A percentile compares a stretch with the other conserved stretches of the same genome.
These are phyloP conservation scores for Tolypocladium sp. DNA, from an alignment of 2,329 filamentous ascomycete species.

Conservation along the genomic window DNA sequence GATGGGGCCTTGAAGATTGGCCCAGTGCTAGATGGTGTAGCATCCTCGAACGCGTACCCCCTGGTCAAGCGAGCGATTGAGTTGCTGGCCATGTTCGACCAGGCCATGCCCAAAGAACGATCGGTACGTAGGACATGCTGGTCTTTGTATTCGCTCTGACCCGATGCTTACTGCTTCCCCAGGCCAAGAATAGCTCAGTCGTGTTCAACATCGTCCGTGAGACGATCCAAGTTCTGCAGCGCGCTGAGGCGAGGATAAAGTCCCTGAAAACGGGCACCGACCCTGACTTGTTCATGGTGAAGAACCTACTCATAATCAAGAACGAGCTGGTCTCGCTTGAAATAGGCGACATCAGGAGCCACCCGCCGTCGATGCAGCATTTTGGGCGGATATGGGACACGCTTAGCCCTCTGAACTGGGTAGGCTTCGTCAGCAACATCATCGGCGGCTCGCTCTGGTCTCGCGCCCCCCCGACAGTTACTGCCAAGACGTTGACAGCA, in stretches of 20 bases:
- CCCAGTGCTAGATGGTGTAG: conserved; percentile 35
- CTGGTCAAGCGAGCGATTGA: conserved; percentile 49
- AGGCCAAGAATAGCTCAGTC: conserved; percentile 41
- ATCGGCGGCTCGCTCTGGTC: conserved; percentile 47
- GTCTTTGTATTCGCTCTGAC: no score
- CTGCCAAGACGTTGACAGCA: conserved; percentile 30
- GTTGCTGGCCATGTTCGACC: conserved; percentile 52
- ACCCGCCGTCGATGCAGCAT: conserved; percentile 43
- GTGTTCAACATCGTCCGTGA: conserved; percentile 74
- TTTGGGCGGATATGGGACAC: conserved; percentile 58
- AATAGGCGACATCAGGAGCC: conserved; percentile 61
- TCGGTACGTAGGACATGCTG: conserved; percentile 36
- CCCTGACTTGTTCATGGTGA: conserved; percentile 84
- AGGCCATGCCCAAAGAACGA: conserved; percentile 54
- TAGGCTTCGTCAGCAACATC: conserved; percentile 49
- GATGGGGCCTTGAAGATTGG: conserved; percentile 41
- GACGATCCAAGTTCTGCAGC: conserved; percentile 73
- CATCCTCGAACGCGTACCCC: conserved; percentile 49
- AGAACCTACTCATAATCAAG: conserved; percentile 89
- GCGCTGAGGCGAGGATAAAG: conserved; percentile 63
- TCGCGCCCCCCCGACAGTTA: conserved; percentile 22
- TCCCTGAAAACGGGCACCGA: conserved; percentile 54
- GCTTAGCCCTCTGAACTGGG: conserved; percentile 46
- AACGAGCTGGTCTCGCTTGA: conserved; percentile 94
- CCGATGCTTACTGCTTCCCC: conserved; percentile 6